Base-by-base conservation (phyloP, 148 eudicot genomes). In the Arbutus unedo region DNA sequence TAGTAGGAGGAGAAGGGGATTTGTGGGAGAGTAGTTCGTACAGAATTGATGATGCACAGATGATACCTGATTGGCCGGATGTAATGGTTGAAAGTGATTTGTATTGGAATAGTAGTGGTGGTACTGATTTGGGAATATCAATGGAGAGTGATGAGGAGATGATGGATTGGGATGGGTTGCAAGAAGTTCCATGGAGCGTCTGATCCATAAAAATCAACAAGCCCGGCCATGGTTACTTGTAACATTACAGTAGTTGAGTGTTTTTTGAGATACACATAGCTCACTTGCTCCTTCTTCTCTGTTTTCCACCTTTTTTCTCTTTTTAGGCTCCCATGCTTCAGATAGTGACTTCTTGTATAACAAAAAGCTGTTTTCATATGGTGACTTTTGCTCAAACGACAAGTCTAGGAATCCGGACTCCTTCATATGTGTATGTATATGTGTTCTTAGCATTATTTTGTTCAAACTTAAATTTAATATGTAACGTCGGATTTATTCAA, bases 151-250 rank as follows among this genome's bases (percentile, higher is more conserved):
- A 43, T 8, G 54, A 47, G 54, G 23, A 66, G 71, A 25, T 74
- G 5, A n/a, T 19, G 77, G 56, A 50, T 43, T 75, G 78, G 78
- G 43, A 75, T 49, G 43, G 56, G 7, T 50, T 50, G 38, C 78
- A 75, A 49, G 56, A 66, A 66, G 71, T 75, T 50, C 78, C 78
- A 48, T 75, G 78, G 78, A 75, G 78, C 56, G 21, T 75, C 6
- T 75, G 41, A 75, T 66, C 13, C 15, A 66, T 57, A 72, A 60
- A 23, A 7, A 6, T 43, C 10, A 10, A 5, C 10, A 10, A 25
- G 10, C 43, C 4, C 68, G 8, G 38, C 38, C 38, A 38, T 23
- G 2, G 70, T 23, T 64, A 9, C 67, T n/a, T 60, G 31, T 21
- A 2, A 1, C n/a, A 5, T n/a, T 19, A 19, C 9, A 3, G 70